Evolutionary conservation across 176 grass and related monocot species (phyloP).

Genomic region (Triticum turgidum): DNA sequence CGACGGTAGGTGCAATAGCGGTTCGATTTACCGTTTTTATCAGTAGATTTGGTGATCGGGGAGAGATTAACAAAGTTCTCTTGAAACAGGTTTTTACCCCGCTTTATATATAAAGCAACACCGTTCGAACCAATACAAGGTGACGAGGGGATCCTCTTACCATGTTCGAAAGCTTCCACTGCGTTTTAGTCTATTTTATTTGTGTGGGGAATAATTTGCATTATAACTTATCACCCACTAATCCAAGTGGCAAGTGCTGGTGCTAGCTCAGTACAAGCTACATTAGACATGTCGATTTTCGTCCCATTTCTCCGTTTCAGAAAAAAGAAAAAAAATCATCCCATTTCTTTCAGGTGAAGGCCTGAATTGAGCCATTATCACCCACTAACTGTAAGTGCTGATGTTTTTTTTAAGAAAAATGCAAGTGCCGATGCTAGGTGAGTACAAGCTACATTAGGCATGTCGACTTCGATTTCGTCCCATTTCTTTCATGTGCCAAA

Average conservation of each 20-base stretch:
- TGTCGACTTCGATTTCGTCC: not conserved
- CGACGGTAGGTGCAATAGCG: not conserved
- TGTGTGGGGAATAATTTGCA: not conserved
- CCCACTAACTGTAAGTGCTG: constrained; percentile 21
- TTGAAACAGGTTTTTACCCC: too few species aligned
- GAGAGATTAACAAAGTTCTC: too few species aligned
- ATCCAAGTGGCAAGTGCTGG: not conserved
- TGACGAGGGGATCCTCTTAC: too few species aligned
- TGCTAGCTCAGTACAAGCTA: not conserved
- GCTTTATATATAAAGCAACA: too few species aligned
- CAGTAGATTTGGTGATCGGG: too few species aligned
- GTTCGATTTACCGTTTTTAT: not conserved
- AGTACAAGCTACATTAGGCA: not conserved
- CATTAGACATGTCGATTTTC: not conserved
- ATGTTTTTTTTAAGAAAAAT: too few species aligned
- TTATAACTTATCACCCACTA: not conserved
- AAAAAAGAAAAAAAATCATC: too few species aligned
- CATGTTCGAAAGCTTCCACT: too few species aligned
- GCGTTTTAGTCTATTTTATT: too few species aligned
- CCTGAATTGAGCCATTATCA: not conserved
- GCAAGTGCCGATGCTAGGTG: not conserved
- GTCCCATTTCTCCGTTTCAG: not conserved
- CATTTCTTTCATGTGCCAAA: constrained; percentile 45
- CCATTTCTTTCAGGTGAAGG: not conserved
- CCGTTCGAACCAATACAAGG: too few species aligned